A percentile compares a stretch with the other conserved stretches of the same genome.
Conservation (phyloP, 2,329 filamentous ascomycete genomes). For the Aspergillus sp. region DNA sequence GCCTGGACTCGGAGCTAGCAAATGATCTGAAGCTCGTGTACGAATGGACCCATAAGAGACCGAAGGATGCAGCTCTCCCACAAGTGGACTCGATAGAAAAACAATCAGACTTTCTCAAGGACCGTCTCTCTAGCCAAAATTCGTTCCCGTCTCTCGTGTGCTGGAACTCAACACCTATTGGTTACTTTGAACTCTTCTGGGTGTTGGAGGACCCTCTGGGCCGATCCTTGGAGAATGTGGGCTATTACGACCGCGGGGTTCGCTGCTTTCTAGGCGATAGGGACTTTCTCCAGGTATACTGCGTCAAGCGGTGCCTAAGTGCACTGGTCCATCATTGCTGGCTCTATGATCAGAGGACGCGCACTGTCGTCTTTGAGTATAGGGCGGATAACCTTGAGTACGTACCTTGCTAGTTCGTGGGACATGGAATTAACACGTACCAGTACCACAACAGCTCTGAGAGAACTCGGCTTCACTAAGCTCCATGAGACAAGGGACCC, state of each 20-base stretch:
- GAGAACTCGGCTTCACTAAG: neutral
- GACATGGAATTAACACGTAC: neutral
- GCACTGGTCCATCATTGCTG: conserved; percentile 8
- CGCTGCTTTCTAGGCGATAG: conserved; percentile 1
- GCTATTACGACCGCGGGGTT: conserved; percentile 2
- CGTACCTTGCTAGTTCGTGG: neutral
- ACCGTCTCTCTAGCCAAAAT: conserved; percentile 3
- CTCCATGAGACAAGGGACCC: neutral
- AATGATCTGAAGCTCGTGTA: conserved; percentile 4
- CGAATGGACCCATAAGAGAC: conserved; percentile 2
- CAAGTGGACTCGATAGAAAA: neutral
- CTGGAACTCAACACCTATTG: neutral
- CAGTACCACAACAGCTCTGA: neutral
- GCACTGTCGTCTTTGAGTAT: conserved; percentile 1
- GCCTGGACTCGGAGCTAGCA: neutral
- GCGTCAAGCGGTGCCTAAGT: neutral
- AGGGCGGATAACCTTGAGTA: conserved; percentile 1
- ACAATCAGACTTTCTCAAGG: neutral
- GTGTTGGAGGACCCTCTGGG: conserved; percentile 1
- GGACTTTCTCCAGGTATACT: neutral
- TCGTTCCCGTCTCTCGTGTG: conserved; percentile 3
- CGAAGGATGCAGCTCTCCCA: neutral
- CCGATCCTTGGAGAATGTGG: neutral
- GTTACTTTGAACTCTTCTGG: conserved; percentile 9
- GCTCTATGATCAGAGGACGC: conserved; percentile 4